Conservation (phyloP, 2,329 filamentous ascomycete species). For the Cordyceps tenuipes region DNA sequence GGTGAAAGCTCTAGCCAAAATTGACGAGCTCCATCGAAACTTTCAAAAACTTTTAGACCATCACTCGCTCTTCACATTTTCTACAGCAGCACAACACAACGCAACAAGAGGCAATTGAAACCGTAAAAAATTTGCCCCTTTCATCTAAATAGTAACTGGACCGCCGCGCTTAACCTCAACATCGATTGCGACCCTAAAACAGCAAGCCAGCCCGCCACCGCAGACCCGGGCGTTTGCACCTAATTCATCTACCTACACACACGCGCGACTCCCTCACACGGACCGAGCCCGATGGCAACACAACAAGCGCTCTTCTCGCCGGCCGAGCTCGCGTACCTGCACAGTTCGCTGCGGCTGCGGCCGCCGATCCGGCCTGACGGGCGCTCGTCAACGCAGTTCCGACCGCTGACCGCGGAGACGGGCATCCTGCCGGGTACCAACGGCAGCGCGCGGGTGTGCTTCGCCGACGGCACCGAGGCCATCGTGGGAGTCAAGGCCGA, state of each 20-base stretch:
- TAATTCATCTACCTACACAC: background rate
- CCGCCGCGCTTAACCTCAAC: too few relatives aligned
- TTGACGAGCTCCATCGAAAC: constrained; percentile 8
- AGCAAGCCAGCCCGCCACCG: background rate
- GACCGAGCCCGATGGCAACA: constrained; percentile 45
- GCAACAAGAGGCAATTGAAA: background rate
- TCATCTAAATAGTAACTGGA: background rate
- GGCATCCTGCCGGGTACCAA: constrained; percentile 84
- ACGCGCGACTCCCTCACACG: background rate
- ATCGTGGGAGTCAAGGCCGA: constrained; percentile 94
- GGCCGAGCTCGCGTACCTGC: constrained; percentile 91
- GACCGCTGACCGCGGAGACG: constrained; percentile 81
- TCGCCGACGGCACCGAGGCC: constrained; percentile 90
- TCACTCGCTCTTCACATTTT: background rate
- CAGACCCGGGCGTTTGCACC: too few relatives aligned
- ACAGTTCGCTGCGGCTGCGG: constrained; percentile 70
- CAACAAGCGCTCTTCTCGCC: constrained; percentile 76
- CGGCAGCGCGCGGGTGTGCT: constrained; percentile 86
- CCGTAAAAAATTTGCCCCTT: background rate
- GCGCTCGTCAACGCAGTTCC: constrained; percentile 75
- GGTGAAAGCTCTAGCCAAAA: background rate
- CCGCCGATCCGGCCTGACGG: constrained; percentile 88
- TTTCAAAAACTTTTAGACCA: constrained; percentile 9
- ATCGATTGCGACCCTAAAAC: background rate
- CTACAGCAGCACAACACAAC: background rate